phyloP scores from a whole-genome alignment of 2,329 filamentous ascomycete species.

The Epicoccum sorghinum region DNA sequence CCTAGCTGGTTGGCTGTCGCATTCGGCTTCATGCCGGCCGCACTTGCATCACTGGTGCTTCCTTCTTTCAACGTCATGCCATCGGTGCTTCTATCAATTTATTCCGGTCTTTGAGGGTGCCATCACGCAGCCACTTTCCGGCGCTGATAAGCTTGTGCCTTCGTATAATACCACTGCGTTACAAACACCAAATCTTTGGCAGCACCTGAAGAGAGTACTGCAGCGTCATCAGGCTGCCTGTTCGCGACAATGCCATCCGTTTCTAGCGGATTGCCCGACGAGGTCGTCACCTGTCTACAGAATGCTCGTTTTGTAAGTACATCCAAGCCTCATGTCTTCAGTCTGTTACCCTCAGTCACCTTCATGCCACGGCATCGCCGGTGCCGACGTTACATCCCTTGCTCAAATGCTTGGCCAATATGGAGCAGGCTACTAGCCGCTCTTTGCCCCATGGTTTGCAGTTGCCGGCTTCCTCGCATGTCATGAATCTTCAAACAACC shows the following conservation, averaged over 20 bases:
- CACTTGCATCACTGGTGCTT: slow-evolving; percentile 11
- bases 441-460: neutral
- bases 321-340: neutral
- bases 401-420: neutral
- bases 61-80: slow-evolving; percentile 18
- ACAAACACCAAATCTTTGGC: neutral
- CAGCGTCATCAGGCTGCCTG: neutral
- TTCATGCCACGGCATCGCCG: neutral
- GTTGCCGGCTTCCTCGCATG: neutral
- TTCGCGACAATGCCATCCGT: slow-evolving; percentile 6
- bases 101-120: neutral
- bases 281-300: slow-evolving; percentile 89
- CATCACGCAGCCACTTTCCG: neutral
- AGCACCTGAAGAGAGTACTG: neutral
- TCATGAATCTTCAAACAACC: neutral
- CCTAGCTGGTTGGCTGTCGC: slow-evolving; percentile 14
- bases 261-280: slow-evolving; percentile 73
- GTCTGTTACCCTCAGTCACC: neutral
- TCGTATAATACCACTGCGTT: neutral
- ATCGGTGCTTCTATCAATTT: slow-evolving; percentile 3
- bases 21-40: slow-evolving; percentile 13
- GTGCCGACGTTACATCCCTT: slow-evolving; percentile 4
- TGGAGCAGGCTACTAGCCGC: neutral
- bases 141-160: neutral
- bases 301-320: slow-evolving; percentile 86